phyloP scores from a whole-genome alignment of 139 green algal genomes.

The Coelastrella sp. region DNA sequence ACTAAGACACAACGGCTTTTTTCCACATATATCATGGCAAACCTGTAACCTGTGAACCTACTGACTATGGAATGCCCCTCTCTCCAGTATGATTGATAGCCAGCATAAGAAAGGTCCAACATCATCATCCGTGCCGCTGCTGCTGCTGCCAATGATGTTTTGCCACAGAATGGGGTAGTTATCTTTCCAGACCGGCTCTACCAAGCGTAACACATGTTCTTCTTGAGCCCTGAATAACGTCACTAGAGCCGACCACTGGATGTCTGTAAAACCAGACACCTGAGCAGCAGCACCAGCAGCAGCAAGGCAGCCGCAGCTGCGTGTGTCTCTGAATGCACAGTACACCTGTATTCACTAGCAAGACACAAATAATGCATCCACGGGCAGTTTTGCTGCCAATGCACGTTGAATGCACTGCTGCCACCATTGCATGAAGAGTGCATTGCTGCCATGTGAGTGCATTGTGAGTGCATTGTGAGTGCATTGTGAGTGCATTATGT shows the following conservation, averaged over 20 bases:
- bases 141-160: background rate
- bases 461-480: too few species aligned
- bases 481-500: too few species aligned
- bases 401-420: too few species aligned
- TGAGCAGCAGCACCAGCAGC: background rate
- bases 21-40: background rate
- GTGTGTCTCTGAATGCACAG: too few species aligned
- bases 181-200: constrained; percentile 29
- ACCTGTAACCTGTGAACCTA: background rate
- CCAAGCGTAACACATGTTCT: constrained; percentile 39
- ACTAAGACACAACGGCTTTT: too few species aligned
- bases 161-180: constrained; percentile 27
- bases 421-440: too few species aligned
- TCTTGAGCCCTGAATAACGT: constrained; percentile 7
- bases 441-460: too few species aligned
- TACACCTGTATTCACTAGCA: too few species aligned
- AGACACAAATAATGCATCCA: too few species aligned
- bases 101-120: background rate
- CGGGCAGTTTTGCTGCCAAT: too few species aligned
- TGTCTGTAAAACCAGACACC: constrained; percentile 26
- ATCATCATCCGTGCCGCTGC: background rate
- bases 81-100: background rate
- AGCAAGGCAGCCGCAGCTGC: too few species aligned
- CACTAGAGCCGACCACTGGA: constrained; percentile 28
- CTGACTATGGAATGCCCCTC: constrained; percentile 22